These are phyloP conservation scores for Amoebophrya sp. DNA, from an alignment of 169 alveolate species.

Conservation along the genomic window DNA sequence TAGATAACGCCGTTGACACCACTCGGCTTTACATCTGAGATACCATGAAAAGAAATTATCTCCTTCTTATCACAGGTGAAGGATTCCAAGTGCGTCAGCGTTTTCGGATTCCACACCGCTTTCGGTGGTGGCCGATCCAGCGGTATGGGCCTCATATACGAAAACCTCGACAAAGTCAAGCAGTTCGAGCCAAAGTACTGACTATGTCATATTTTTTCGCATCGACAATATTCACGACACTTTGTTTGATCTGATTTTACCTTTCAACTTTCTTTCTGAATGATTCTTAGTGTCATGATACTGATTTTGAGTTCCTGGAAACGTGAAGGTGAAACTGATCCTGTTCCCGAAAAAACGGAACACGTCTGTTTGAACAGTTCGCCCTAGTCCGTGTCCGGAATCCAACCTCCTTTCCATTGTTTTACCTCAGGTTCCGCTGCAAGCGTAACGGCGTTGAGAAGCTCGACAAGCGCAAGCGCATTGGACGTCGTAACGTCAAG, in stretches of 20 bases:
- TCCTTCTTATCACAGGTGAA: slow-evolving; percentile 62
- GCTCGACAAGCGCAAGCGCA: neutral
- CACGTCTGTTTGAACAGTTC: neutral
- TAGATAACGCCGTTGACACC: too few species aligned
- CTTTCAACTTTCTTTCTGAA: too few species aligned
- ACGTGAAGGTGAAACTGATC: too few species aligned
- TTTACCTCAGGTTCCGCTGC: slow-evolving; percentile 21
- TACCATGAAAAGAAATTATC: neutral
- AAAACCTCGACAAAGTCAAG: slow-evolving; percentile 67
- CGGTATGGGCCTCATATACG: slow-evolving; percentile 82
- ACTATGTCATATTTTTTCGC: slow-evolving; percentile 54
- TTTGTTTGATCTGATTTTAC: too few species aligned
- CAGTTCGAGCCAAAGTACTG: slow-evolving; percentile 69
- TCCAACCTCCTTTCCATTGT: neutral
- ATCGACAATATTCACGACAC: too few species aligned
- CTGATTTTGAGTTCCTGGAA: too few species aligned
- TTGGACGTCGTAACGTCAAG: neutral
- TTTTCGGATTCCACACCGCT: slow-evolving; percentile 78
- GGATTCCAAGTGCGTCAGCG: slow-evolving; percentile 69
- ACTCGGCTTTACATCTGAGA: too few species aligned
- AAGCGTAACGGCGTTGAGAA: neutral
- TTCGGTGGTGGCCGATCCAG: slow-evolving; percentile 87
- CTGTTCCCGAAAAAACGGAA: too few species aligned
- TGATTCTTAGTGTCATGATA: too few species aligned
- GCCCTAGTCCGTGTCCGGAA: neutral